Evolutionary conservation across 1,284 basidiomycete genomes (phyloP).

Genomic region (Erythrobasidium hasegawianum): DNA sequence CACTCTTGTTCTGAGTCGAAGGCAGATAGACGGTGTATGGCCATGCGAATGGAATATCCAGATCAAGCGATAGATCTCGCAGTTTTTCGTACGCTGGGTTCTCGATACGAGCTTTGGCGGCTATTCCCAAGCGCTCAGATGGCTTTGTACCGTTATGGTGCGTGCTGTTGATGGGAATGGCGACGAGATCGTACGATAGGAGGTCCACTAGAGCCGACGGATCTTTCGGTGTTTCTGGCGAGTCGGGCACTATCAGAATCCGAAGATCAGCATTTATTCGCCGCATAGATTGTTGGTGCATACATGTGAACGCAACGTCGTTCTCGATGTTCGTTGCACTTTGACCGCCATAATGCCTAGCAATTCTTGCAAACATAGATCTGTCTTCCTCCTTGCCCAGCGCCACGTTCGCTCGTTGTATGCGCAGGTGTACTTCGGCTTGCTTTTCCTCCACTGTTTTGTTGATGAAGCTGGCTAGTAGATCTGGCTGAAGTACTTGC

Average conservation of each 20-base stretch:
- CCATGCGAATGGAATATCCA: constrained; percentile 31
- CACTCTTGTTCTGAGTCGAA: not conserved
- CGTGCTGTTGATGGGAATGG: constrained; percentile 27
- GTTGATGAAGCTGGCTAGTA: constrained; percentile 33
- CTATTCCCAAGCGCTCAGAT: constrained; percentile 14
- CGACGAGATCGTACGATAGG: constrained; percentile 15
- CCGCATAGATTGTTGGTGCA: not conserved
- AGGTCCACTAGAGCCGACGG: constrained; percentile 24
- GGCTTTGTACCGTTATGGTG: not conserved
- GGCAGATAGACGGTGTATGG: constrained; percentile 29
- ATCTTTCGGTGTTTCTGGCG: constrained; percentile 36
- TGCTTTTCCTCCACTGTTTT: constrained; percentile 25
- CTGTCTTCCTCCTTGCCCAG: constrained; percentile 10
- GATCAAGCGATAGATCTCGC: constrained; percentile 13
- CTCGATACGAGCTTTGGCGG: constrained; percentile 17
- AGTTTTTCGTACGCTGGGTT: constrained; percentile 31
- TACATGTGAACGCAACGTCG: constrained; percentile 27
- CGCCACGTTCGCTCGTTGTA: constrained; percentile 11
- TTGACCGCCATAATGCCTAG: constrained; percentile 24
- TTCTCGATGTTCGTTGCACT: constrained; percentile 8
- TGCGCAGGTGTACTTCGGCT: constrained; percentile 32
- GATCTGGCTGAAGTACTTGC: constrained; percentile 35
- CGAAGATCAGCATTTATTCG: not conserved
- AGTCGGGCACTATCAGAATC: constrained; percentile 39
- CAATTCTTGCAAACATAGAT: constrained; percentile 7